phyloP scores from a whole-genome alignment of 139 green algal species.

The Edaphochlamys debaryana region DNA sequence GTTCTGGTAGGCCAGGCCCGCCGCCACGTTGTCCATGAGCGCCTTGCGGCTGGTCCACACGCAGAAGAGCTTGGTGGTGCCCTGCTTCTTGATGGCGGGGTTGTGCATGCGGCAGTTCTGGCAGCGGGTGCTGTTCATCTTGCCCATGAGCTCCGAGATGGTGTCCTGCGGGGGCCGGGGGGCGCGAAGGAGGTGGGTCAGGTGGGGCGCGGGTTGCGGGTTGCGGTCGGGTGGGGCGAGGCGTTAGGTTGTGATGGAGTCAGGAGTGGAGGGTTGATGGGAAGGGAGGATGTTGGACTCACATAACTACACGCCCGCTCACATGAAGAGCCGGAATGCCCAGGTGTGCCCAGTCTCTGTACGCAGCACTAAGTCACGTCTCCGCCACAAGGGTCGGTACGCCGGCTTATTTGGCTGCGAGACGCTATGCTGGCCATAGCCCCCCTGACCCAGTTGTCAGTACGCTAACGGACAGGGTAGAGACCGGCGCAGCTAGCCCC shows the following conservation, averaged over 20 bases:
- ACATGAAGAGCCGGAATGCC: not conserved
- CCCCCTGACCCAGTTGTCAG: no score
- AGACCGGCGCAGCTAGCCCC: no score
- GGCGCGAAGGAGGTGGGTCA: no score
- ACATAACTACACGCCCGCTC: constrained; percentile 23
- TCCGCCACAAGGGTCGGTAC: constrained; percentile 15
- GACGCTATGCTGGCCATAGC: no score
- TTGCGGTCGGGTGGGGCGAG: no score
- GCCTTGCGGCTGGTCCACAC: constrained; percentile 55
- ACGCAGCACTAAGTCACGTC: constrained; percentile 37
- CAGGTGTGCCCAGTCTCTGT: not conserved
- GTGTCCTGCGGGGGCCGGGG: constrained; percentile 57
- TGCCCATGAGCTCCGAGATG: constrained; percentile 72
- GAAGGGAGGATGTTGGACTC: not conserved
- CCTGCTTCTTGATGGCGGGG: constrained; percentile 65
- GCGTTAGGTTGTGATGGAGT: no score
- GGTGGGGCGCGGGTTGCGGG: no score
- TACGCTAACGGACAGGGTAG: no score
- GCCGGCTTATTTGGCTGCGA: constrained; percentile 40
- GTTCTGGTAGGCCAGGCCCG: constrained; percentile 32
- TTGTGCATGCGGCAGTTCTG: constrained; percentile 80
- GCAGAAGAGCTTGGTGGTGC: constrained; percentile 62
- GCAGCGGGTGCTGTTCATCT: constrained; percentile 69
- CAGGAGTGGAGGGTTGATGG: not conserved
- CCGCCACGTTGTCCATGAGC: constrained; percentile 57